Evolutionary conservation across 1,139 yeast genomes (phyloP), one percentile per base, ranked within the genome.

Genomic region (Blastobotrys apis): DNA sequence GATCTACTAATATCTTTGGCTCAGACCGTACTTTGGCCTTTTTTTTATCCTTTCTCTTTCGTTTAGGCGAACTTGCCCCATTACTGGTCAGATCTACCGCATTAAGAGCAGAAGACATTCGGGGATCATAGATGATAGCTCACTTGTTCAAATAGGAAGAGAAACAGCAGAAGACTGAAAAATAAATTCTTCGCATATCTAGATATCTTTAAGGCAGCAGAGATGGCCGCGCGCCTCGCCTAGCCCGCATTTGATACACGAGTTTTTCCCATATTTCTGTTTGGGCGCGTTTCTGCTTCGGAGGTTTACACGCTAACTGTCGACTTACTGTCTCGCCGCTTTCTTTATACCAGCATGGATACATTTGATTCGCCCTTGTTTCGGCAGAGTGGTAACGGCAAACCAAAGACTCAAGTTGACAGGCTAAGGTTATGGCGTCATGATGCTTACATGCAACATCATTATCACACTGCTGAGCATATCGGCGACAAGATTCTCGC

Each of bases 391-490:
- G 37, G 26, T 25, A 22, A 29, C 36, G 38, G 41, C 4, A 41
- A 46, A 17, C 54, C 55, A 5, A 63, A 82, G 37, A 77, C 95
- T 0, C 94, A 86, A 47, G 94, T 94, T 0, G 97, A 90, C 53
- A 80, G 84, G 56, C 73, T 92, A 35, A 68, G 98, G 37, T 69
- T 86, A 32, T 92, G 98, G 98, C 71, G 98, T 43, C 95, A 88
- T 52, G 96, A 88, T 61, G 95, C 98, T 0, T 66, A 84, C 47
- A 81, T 84, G 81, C 96, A 90, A 57, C 97, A 90, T 61, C 95
- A 90, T 52, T 85, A 85, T 62, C 75, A 75, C 39, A 86, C 97
- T 0, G 97, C 98, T 0, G 94, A 84, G 57, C 87, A 80, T 59
- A 77, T 94, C 27, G 98, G 97, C 10, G 96, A 92, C 66, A 92